Percentiles rank a stretch among this genome's conserved stretches.
Evolutionary conservation across 148 eudicot genomes (phyloP).

Genomic region (Bassia scoparia): DNA sequence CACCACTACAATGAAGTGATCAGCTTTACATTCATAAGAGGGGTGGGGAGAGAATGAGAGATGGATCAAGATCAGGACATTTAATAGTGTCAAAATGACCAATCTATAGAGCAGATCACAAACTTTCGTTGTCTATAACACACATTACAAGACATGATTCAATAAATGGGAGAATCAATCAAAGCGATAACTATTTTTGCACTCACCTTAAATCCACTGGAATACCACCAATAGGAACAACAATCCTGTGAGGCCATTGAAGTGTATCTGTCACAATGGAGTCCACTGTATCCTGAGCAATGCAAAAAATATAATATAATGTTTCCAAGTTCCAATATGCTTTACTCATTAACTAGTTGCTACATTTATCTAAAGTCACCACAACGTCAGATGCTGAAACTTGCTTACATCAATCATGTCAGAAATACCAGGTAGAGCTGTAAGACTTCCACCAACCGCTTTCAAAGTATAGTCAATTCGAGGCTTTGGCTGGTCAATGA

Average conservation of each 20-base stretch:
- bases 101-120: background rate
- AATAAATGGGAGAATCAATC: too few relatives aligned
- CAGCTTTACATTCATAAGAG: too few relatives aligned
- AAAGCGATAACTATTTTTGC: too few relatives aligned
- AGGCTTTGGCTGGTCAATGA: constrained; percentile 78
- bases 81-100: background rate
- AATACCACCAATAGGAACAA: constrained; percentile 92
- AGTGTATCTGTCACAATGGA: constrained; percentile 83
- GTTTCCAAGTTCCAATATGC: background rate
- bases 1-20: background rate
- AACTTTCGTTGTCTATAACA: too few relatives aligned
- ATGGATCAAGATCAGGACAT: background rate
- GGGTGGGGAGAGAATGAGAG: too few relatives aligned
- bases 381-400: constrained; percentile 2
- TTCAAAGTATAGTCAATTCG: constrained; percentile 80
- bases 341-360: background rate
- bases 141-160: too few relatives aligned
- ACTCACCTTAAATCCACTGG: constrained; percentile 68
- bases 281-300: constrained; percentile 71
- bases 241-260: constrained; percentile 97
- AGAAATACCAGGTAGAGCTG: constrained; percentile 91
- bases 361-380: background rate
- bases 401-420: constrained; percentile 93
- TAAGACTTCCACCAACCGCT: constrained; percentile 95
- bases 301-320: constrained; percentile 21